Base-by-base conservation (phyloP, 768 basidiomycete genomes). In the Porphyrellus cyaneotinctus region DNA sequence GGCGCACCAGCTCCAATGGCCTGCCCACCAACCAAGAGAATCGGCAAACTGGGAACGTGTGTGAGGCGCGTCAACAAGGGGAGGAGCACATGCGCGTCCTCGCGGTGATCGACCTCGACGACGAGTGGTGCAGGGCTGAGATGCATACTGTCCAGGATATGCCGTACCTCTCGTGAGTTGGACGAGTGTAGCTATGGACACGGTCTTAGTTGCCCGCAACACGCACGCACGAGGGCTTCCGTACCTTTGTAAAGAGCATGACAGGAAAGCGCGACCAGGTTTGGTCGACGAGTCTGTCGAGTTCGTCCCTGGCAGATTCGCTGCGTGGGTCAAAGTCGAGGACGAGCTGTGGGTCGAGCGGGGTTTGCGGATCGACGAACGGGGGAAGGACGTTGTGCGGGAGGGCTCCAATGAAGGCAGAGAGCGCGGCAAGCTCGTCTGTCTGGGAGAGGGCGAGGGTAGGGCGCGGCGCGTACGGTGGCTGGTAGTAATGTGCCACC, bases 321-420 rank as follows among this genome's bases (percentile, higher is more conserved):
- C 79, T 74, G n/a, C 83, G 79, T 0, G 87, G 86, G 64, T 92
- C 88, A 64, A 92, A 93, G 61, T 88, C 90, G 37, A 93, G 77
- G 6, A 93, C 79, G 51, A 91, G 80, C 60, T 89, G 80, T 4
- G 91, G 88, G 65, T 92, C 89, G 52, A 91, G 81, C 9, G 88
- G 80, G 12, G 59, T 57, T 12, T 74, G 59, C 0, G 90, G 85
- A 61, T 91, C 80, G 41, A 90, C 78, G 7, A 74, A 72, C 1
- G 72, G 64, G 2, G 91, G 88, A 51, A 93, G 81, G 51, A 84
- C 76, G 68, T 91, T 91, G 67, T 87, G 82, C 0, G 87, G 81
- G 20, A 89, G 75, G 46, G 84, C 83, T 0, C 82, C 82, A 37
- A 91, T 74, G 69, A 91, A 91, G 52, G 80, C 81, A 3, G 85